Evolutionary conservation across 192 early-diverging fungal species (phyloP), one percentile per base, ranked within the genome.

Genomic region (Funneliformis mosseae): DNA sequence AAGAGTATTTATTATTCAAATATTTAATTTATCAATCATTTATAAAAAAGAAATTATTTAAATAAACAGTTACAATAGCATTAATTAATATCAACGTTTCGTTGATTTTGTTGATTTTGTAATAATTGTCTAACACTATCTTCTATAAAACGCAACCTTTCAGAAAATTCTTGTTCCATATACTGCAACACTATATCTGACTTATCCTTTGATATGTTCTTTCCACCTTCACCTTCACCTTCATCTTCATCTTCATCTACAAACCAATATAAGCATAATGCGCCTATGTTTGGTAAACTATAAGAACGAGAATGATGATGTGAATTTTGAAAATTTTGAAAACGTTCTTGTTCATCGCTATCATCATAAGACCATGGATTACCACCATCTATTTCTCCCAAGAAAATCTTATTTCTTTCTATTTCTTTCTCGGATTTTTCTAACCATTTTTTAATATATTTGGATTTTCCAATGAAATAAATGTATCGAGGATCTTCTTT

Each of bases 401-500:
- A 55, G 18, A 21, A 55, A 21, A 21, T 55, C 5, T 18, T 18
- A 55, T 21, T 6, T 21, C 16, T 5, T 21, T 55, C 21, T 55
- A 16, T 55, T 6, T 5, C 14, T 55, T 55, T 18, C 5, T 55
- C 50, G 3, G 50, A 21, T 43, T 43, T 41, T 10, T 8, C 42
- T 70, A 70, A 43, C 68, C 41, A 70, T 70, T 45, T 21, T 21
- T 38, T 41, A 23, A 70, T 42, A 42, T n/a, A 18, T 43, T 43
- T 21, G n/a, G 18, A 9, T 70, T 70, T 39, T 27, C 38, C 68
- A 33, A 70, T 70, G 4, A 21, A 70, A 70, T n/a, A 70, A 42
- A 70, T 70, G 21, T 70, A 42, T 41, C 68, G 68, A 28, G 63
- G 38, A 70, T 70, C 42, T n/a, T 21, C 39, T 42, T n/a, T 42